Base-by-base conservation (phyloP, 768 basidiomycete genomes). In the Suillus placidus region DNA sequence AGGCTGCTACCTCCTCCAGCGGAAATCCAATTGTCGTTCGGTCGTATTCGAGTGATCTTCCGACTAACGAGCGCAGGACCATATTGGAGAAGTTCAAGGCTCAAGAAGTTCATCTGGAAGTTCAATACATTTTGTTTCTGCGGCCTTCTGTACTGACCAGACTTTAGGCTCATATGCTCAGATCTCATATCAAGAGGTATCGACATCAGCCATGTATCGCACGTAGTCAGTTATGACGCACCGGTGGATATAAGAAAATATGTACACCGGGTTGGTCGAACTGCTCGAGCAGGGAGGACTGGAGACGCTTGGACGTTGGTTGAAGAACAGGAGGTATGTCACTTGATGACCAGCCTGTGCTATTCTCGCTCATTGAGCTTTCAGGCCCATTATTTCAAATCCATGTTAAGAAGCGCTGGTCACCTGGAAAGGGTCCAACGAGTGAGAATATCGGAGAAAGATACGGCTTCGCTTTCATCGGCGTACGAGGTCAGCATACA, bases 181-280 rank as follows among this genome's bases (percentile, higher is more conserved):
- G 97, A 99, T 79, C 82, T 99, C 12, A 92, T 99, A 65, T 93
- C 97, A 3, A 89, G 97, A 64, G 97, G 97, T 13, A 95, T 98
- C 66, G 97, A 99, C 72, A 92, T 99, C 64, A 92, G 89, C 65
- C 88, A 94, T 68, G 94, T 99, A 40, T 87, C 89, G 3, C 93
- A 97, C 76, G 97, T 99, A 37, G 87, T 99, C 56, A 95, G 91
- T 72, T 99, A 99, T 76, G 97, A 99, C 74, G 89, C 88, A 2
- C 96, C 97, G 10, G 85, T 97, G n/a, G 97, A 99, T 75, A 95
- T 98, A 87, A 86, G 94, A 60, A 99, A 99, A 76, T 99, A 99
- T 73, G 93, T 99, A 13, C 97, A 99, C 77, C 90, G 97, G 62
- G 97, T 96, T 10, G 97, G 97, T 26, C 85, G 97, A 52, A 99